Percentiles rank a stretch among this genome's conserved stretches.
Evolutionary conservation across 2,329 filamentous ascomycete species (phyloP).

Genomic region (Venturia pyrina): DNA sequence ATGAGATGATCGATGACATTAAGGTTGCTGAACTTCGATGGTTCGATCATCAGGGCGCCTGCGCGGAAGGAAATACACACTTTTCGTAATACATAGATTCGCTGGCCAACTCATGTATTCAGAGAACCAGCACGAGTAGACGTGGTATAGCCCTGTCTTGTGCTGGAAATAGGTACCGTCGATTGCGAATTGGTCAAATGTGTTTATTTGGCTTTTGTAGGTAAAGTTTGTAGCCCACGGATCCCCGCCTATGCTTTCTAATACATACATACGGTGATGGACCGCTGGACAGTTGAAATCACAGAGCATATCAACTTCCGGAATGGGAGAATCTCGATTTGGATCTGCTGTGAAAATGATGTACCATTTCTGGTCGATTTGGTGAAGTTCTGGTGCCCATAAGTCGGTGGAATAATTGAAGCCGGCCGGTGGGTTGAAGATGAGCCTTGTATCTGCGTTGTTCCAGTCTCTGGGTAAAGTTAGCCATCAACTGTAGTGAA

Average conservation of each 20-base stretch:
- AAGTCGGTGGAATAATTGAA: constrained; percentile 37
- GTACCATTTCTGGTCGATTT: constrained; percentile 38
- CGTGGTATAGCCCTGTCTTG: constrained; percentile 25
- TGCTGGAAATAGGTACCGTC: constrained; percentile 44
- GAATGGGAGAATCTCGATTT: constrained; percentile 26
- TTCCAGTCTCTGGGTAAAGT: constrained; percentile 28
- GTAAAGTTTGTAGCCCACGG: constrained; percentile 37
- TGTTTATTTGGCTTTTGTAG: constrained; percentile 38
- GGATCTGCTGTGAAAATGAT: constrained; percentile 44
- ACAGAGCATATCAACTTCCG: constrained; percentile 12
- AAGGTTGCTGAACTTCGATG: too few relatives aligned
- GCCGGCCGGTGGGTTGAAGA: constrained; percentile 32
- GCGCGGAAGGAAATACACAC: constrained; percentile 1
- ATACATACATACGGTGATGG: constrained; percentile 42
- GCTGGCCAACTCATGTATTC: constrained; percentile 40
- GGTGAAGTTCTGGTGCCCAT: constrained; percentile 43
- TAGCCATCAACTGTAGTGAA: background rate
- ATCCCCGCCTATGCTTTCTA: constrained; percentile 33
- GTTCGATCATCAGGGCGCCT: too few relatives aligned
- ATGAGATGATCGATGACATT: too few relatives aligned
- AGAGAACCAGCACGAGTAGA: constrained; percentile 32
- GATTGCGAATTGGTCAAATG: constrained; percentile 44
- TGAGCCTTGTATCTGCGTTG: constrained; percentile 31
- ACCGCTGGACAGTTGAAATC: constrained; percentile 36
- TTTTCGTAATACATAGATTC: constrained; percentile 42